Percentiles rank a stretch among this genome's conserved stretches.
phyloP scores from a whole-genome alignment of 169 alveolate species.

The Plasmodium vivax region DNA sequence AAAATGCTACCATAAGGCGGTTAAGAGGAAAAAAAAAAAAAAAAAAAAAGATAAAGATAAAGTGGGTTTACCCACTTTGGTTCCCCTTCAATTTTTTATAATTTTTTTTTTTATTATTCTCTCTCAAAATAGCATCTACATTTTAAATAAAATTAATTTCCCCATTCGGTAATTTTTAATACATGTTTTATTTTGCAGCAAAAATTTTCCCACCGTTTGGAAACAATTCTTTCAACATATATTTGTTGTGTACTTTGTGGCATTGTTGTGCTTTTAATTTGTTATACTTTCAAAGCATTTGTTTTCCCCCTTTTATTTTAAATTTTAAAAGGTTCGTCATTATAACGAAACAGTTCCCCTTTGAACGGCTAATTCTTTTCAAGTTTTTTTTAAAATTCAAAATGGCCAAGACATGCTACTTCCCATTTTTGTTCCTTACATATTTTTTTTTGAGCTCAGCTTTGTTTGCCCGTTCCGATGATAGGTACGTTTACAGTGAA shows the following conservation, averaged over 20 bases:
- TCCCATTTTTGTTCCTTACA: conserved; percentile 34
- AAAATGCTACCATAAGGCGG: neutral
- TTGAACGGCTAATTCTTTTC: neutral
- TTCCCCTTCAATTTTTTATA: neutral
- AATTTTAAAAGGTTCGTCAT: neutral
- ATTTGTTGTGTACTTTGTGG: neutral
- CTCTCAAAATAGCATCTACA: neutral
- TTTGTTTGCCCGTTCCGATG: neutral
- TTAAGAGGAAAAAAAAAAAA: neutral
- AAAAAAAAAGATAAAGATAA: neutral
- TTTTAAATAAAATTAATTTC: neutral
- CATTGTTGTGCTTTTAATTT: neutral
- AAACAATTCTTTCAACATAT: neutral
- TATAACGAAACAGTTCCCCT: neutral
- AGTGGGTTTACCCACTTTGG: neutral
- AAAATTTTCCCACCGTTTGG: neutral
- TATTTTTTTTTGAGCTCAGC: conserved; percentile 24
- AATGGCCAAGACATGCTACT: conserved; percentile 13
- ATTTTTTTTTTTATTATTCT: neutral
- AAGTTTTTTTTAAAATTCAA: neutral
- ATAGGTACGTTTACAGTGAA: neutral
- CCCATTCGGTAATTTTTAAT: neutral
- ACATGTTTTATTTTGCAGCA: neutral
- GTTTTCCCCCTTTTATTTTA: neutral
- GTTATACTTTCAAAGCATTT: neutral